Conservation (phyloP, 176 grass and related monocot genomes). For the Oryza brachyantha region DNA sequence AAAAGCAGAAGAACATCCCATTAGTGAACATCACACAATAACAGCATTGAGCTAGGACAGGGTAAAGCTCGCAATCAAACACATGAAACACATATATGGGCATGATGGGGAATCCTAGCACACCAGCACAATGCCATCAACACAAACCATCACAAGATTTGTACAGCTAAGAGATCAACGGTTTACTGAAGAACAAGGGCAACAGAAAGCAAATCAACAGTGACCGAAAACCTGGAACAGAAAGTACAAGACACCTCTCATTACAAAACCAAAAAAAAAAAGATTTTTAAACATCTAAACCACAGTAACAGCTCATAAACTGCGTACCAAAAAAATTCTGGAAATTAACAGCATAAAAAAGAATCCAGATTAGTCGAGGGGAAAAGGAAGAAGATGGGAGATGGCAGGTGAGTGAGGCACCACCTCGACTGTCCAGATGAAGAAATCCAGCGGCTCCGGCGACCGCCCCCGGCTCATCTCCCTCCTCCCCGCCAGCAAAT, state of each 20-base stretch:
- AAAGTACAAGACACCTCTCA: background rate
- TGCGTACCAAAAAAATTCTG: background rate
- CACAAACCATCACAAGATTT: background rate
- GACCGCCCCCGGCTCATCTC: constrained; percentile 53
- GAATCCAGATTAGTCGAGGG: background rate
- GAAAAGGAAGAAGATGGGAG: background rate
- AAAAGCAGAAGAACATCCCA: background rate
- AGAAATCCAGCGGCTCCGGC: constrained; percentile 67
- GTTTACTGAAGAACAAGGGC: background rate
- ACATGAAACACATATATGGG: background rate
- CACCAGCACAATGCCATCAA: background rate
- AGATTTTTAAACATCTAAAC: constrained; percentile 6
- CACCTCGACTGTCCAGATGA: constrained; percentile 80
- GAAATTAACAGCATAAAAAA: background rate
- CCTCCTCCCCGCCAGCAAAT: constrained; percentile 31
- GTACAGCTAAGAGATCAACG: background rate
- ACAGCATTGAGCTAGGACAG: background rate
- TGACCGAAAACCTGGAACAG: constrained; percentile 1
- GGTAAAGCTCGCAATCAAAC: background rate
- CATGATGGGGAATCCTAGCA: background rate
- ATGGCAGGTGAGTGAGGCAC: background rate
- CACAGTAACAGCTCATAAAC: background rate
- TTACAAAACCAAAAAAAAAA: background rate
- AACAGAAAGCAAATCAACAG: background rate
- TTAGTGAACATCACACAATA: background rate